A percentile compares a stretch with the other conserved stretches of the same genome.
Conservation (phyloP, 2,329 filamentous ascomycete genomes). For the Tympanopsis confertula region DNA sequence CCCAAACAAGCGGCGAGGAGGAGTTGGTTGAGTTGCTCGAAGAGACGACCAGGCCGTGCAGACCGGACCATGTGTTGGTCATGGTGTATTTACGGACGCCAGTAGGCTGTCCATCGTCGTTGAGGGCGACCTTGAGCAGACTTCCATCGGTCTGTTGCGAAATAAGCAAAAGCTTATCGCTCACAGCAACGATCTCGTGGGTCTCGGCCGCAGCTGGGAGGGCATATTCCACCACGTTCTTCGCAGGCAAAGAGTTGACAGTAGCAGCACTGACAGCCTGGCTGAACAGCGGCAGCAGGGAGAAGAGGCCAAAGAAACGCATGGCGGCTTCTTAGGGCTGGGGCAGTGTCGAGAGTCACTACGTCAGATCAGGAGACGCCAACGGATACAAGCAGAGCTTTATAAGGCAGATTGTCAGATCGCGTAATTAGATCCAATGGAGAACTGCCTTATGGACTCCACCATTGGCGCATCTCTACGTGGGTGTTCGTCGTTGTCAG, state of each 20-base stretch:
- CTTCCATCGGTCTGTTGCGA: slow-evolving; percentile 1
- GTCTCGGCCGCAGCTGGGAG: not conserved
- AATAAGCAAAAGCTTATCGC: not conserved
- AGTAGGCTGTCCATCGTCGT: not conserved
- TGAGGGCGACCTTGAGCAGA: slow-evolving; percentile 1
- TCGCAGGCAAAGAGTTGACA: not conserved
- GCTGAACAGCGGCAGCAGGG: too few species aligned
- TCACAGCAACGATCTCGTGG: slow-evolving; percentile 1
- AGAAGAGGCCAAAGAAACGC: too few species aligned
- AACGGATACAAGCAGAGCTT: too few species aligned
- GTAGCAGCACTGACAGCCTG: not conserved
- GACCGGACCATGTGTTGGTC: slow-evolving; percentile 1
- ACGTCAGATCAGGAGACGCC: too few species aligned
- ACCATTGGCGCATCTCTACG: too few species aligned
- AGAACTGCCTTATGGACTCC: too few species aligned
- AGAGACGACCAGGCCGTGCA: not conserved
- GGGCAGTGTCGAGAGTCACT: too few species aligned
- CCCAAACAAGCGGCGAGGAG: not conserved
- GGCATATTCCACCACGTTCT: slow-evolving; percentile 1
- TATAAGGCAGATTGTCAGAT: too few species aligned
- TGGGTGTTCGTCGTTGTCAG: too few species aligned
- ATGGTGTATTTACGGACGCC: not conserved
- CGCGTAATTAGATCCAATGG: too few species aligned
- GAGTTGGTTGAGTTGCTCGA: not conserved
- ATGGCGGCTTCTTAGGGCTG: too few species aligned